Evolutionary conservation across 805 yeast species (phyloP), one percentile per base, ranked within the genome.

Genomic region (Sugiyamaella qingdaonensis): DNA sequence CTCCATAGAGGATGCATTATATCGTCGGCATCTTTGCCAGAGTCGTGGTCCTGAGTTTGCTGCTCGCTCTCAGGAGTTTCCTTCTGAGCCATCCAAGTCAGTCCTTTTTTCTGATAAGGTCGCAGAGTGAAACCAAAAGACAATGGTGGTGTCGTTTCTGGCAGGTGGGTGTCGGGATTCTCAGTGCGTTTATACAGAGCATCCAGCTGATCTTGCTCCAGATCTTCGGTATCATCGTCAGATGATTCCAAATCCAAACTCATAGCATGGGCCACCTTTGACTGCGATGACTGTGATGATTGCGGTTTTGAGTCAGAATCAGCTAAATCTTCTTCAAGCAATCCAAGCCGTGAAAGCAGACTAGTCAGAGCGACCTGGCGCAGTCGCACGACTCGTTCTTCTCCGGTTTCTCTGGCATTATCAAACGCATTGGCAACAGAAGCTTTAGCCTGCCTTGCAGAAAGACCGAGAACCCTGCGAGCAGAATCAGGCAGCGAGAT

Each of bases 1-100:
- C 80, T 82, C 97, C 97, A 91, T 27, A 91, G 68, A 0, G 98
- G 98, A 63, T 90, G 87, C 72, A 86, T 77, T 36, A 80, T 71
- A 2, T 81, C 84, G 59, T 54, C 71, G 48, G 58, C 69, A 4
- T 24, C n/a, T n/a, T n/a, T n/a, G n/a, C n/a, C 29, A 24, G 29
- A 24, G 29, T 24, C 7, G 2, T 55, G 58, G 2, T 52, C 54
- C 3, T 60, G 56, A 2, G 69, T 53, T 10, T 62, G 57, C 14
- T 60, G 64, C 56, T 52, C 53, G 59, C n/a, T 68, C 77, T 57
- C 85, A 90, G 37, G 37, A 4, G 79, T 76, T 64, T 90, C 96
- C 52, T 92, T 73, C 32, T 82, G 77, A n/a, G 89, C 69, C 92
- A 90, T 85, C 97, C 97, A 90, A 1, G 91, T 81, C 31, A 89